phyloP scores from a whole-genome alignment of 164 flowering plant genomes.

The Tetrastigma voinierianum region DNA sequence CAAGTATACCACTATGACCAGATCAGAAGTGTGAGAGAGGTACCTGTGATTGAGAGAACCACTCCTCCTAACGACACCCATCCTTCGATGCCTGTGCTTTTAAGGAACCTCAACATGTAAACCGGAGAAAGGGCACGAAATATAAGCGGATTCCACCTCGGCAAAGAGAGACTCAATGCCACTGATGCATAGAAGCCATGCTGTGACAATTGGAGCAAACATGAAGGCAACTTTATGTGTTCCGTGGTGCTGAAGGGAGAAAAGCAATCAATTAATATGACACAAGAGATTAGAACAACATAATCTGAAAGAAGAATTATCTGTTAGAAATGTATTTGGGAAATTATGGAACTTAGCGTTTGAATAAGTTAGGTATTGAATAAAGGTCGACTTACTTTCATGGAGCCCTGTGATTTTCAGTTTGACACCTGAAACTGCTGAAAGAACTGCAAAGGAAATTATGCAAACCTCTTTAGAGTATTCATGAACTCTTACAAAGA shows the following conservation, averaged over 20 bases:
- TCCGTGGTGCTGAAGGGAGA: slow-evolving; percentile 71
- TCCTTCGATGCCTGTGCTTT: slow-evolving; percentile 53
- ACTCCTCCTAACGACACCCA: slow-evolving; percentile 83
- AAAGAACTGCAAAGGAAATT: slow-evolving; percentile 50
- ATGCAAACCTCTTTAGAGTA: slow-evolving; percentile 10
- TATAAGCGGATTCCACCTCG: slow-evolving; percentile 64
- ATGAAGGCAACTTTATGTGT: slow-evolving; percentile 66
- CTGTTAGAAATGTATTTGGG: background rate
- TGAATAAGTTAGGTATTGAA: background rate
- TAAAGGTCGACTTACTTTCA: slow-evolving; percentile 44
- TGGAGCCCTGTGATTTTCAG: slow-evolving; percentile 44
- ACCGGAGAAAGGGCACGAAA: slow-evolving; percentile 61
- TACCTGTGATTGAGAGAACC: slow-evolving; percentile 75
- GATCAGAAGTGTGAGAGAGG: slow-evolving; percentile 7
- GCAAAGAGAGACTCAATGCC: slow-evolving; percentile 61
- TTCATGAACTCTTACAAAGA: background rate
- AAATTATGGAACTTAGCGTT: background rate
- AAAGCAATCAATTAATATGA: slow-evolving; percentile 58
- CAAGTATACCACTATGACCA: slow-evolving; percentile 7
- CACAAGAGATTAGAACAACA: slow-evolving; percentile 51
- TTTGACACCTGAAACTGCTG: slow-evolving; percentile 66
- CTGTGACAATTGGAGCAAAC: slow-evolving; percentile 67
- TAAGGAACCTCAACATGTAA: slow-evolving; percentile 59
- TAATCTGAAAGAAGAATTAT: slow-evolving; percentile 37
- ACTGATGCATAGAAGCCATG: slow-evolving; percentile 65